Percentiles rank a stretch among this genome's conserved stretches.
Evolutionary conservation across 2,329 filamentous ascomycete species (phyloP).

Genomic region (Neonectria ditissima): DNA sequence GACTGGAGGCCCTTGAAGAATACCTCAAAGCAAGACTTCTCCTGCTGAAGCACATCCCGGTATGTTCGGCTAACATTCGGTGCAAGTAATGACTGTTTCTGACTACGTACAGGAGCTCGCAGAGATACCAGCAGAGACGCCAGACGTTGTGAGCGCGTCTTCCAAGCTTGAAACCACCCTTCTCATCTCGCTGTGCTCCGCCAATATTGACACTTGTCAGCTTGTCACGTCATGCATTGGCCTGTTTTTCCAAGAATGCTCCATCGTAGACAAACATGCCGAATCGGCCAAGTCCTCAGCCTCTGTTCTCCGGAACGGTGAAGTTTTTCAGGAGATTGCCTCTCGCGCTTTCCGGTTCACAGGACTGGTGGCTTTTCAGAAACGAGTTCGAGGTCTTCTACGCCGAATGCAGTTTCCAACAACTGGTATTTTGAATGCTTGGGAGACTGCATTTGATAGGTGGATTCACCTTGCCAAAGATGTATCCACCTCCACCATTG

Average conservation of each 20-base stretch:
- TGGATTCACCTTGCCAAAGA: conserved; percentile 75
- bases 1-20: conserved; percentile 62
- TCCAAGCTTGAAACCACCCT: conserved; percentile 72
- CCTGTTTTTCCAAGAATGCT: conserved; percentile 71
- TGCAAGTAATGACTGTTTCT: background rate
- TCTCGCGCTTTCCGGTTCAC: conserved; percentile 75
- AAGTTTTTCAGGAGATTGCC: conserved; percentile 71
- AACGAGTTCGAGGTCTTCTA: conserved; percentile 70
- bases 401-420: conserved; percentile 72
- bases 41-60: conserved; percentile 63
- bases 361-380: conserved; percentile 77
- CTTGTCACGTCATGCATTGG: conserved; percentile 72
- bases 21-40: conserved; percentile 68
- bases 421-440: conserved; percentile 74
- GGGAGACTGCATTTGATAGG: conserved; percentile 73
- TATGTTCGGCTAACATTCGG: conserved; percentile 45
- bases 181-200: conserved; percentile 72
- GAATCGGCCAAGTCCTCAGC: conserved; percentile 63
- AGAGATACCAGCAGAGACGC: conserved; percentile 64
- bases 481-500: conserved; percentile 64
- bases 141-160: conserved; percentile 64
- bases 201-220: conserved; percentile 74
- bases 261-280: conserved; percentile 63
- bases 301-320: conserved; percentile 69
- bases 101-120: conserved; percentile 61